Conservation (phyloP, 805 yeast genomes). For the Yamadazyma laniorum region DNA sequence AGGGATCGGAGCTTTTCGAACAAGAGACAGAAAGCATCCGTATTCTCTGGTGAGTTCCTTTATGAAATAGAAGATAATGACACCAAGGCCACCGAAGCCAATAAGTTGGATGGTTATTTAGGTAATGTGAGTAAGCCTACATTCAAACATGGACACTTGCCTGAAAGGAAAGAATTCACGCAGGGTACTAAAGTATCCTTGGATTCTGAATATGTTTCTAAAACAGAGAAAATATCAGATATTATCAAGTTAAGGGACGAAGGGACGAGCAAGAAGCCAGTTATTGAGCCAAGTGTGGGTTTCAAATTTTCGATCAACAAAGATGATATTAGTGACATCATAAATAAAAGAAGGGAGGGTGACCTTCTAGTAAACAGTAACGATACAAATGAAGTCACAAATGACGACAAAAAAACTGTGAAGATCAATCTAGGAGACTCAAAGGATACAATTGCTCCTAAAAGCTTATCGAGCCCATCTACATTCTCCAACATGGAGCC, state of each 20-base stretch:
- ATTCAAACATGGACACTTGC: conserved; percentile 17
- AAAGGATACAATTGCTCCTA: too few species aligned
- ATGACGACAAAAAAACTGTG: too few species aligned
- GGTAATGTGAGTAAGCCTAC: conserved; percentile 33
- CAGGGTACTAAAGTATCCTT: conserved; percentile 16
- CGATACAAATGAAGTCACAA: too few species aligned
- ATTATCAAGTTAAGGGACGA: conserved; percentile 31
- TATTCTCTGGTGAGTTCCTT: conserved; percentile 35
- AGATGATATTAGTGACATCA: conserved; percentile 24
- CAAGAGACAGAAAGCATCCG: conserved; percentile 21
- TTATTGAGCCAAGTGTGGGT: conserved; percentile 34
- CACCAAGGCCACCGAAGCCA: background rate
- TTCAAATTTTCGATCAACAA: conserved; percentile 35
- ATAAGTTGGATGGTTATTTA: conserved; percentile 31
- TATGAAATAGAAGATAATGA: conserved; percentile 27
- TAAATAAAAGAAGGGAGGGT: conserved; percentile 18
- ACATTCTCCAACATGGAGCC: too few species aligned
- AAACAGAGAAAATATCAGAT: conserved; percentile 24
- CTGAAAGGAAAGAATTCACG: conserved; percentile 10
- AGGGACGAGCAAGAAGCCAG: conserved; percentile 3
- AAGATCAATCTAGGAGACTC: too few species aligned
- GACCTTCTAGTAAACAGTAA: too few species aligned
- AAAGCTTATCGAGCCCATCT: too few species aligned
- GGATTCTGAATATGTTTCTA: conserved; percentile 27
- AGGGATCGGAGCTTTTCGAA: background rate